phyloP scores from a whole-genome alignment of 768 basidiomycete species.

The Russula ochroleuca region DNA sequence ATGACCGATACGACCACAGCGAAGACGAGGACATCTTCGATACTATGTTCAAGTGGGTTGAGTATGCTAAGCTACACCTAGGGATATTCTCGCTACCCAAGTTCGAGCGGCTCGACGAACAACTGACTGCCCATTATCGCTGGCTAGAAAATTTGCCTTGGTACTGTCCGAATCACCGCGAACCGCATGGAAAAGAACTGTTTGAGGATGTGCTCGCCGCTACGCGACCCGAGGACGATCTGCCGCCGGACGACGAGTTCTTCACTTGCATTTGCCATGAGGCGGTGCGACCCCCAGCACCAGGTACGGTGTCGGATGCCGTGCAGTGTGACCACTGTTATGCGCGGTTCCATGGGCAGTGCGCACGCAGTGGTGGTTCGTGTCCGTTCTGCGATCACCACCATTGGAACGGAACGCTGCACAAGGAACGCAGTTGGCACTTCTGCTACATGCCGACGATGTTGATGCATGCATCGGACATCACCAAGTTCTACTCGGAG shows the following conservation, averaged over 20 bases:
- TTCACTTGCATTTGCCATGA: conserved; percentile 78
- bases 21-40: conserved; percentile 65
- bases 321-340: conserved; percentile 89
- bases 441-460: conserved; percentile 75
- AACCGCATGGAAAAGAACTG: conserved; percentile 58
- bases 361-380: conserved; percentile 84
- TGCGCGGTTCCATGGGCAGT: conserved; percentile 80
- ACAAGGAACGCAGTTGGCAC: conserved; percentile 79
- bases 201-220: conserved; percentile 71
- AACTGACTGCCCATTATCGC: conserved; percentile 59
- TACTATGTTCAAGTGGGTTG: conserved; percentile 68
- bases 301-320: conserved; percentile 70
- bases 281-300: conserved; percentile 76
- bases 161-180: conserved; percentile 66
- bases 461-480: conserved; percentile 66
- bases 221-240: conserved; percentile 73
- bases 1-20: conserved; percentile 51
- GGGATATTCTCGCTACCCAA: conserved; percentile 66
- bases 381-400: conserved; percentile 90
- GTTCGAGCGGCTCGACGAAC: conserved; percentile 67
- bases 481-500: conserved; percentile 72
- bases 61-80: conserved; percentile 66
- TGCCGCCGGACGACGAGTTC: conserved; percentile 74
- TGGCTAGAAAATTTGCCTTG: conserved; percentile 78
- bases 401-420: conserved; percentile 84